These are phyloP conservation scores for Sherardia arvensis DNA, from an alignment of 257 asterid genomes.

Conservation along the genomic window DNA sequence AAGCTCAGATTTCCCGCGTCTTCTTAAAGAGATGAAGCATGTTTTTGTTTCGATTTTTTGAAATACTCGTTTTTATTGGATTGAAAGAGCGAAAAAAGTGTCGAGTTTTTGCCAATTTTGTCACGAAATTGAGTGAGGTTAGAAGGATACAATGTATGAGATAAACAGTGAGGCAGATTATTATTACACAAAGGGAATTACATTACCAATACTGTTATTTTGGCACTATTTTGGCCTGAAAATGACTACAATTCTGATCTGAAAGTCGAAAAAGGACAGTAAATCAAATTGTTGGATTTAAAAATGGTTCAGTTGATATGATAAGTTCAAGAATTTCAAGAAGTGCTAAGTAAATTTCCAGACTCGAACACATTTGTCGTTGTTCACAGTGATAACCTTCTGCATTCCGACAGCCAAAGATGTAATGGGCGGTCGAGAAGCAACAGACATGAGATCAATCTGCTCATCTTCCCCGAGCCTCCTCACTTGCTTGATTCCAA, in stretches of 20 bases:
- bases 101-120: not conserved
- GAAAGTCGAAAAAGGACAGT: too few species aligned
- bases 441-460: conserved; percentile 47
- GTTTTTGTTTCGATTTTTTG: not conserved
- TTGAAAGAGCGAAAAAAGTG: too few species aligned
- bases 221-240: too few species aligned
- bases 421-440: conserved; percentile 51
- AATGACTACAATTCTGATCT: too few species aligned
- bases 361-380: conserved; percentile 43
- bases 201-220: too few species aligned
- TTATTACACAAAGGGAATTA: not conserved
- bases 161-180: not conserved
- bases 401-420: conserved; percentile 91
- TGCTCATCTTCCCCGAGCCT: conserved; percentile 52
- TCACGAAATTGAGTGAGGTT: not conserved
- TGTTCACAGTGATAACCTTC: conserved; percentile 71
- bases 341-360: conserved; percentile 38
- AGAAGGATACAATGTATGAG: not conserved
- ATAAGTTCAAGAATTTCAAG: too few species aligned
- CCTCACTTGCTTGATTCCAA: conserved; percentile 30
- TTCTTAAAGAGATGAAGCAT: not conserved
- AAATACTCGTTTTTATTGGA: not conserved
- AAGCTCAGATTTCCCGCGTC: conserved; percentile 23
- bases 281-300: too few species aligned
- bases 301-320: too few species aligned